Base-by-base conservation (phyloP, 2,329 filamentous ascomycete species). In the Alternaria arbusti region DNA sequence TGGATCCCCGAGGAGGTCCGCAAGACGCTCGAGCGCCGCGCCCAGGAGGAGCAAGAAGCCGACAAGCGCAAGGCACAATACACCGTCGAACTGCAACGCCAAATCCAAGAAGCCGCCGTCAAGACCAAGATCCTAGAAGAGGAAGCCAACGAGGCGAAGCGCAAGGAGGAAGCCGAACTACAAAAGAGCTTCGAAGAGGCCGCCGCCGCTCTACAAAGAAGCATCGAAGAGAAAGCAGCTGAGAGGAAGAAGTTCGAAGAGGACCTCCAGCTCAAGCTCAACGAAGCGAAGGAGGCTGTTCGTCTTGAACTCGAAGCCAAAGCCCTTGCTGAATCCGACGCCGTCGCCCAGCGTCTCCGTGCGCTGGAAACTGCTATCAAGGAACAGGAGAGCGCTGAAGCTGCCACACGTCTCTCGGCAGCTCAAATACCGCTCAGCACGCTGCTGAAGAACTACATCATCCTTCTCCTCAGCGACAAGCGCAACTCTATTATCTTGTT, bases 1-100 rank as follows among this genome's bases (percentile, higher is more conserved):
- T 87, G 90, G 74, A 86, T 94, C 11, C 87, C 89, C 17, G 78
- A 86, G 0, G 80, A 84, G 1, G 75, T 90, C 12, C 85, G 89
- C 57, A 85, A 86, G 17, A 87, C 89, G 68, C 81, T 94, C 20
- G 87, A 89, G n/a, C 74, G 70, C 62, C 82, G 81, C n/a, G 64
- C 78, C 10, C 79, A 84, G 32, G 83, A 85, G 52, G 80, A 83
- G 59, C 70, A 73, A 25, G 74, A 77, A 40, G 74, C 68, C 8
- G 72, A 71, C 23, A 71, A 70, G 57, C 66, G 70, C 32, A 79
- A 75, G 60, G 67, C 69, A 32, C 69, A 70, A 52, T 75, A 77
- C 57, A 67, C 71, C 28, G 69, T 72, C n/a, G 73, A 79, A 52
- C 67, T 79, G 2, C 72, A 76, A 49, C 73, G 74, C 15, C 71